Evolutionary conservation across 2,329 filamentous ascomycete genomes (phyloP).

Genomic region (Pseudocercospora eumusae): DNA sequence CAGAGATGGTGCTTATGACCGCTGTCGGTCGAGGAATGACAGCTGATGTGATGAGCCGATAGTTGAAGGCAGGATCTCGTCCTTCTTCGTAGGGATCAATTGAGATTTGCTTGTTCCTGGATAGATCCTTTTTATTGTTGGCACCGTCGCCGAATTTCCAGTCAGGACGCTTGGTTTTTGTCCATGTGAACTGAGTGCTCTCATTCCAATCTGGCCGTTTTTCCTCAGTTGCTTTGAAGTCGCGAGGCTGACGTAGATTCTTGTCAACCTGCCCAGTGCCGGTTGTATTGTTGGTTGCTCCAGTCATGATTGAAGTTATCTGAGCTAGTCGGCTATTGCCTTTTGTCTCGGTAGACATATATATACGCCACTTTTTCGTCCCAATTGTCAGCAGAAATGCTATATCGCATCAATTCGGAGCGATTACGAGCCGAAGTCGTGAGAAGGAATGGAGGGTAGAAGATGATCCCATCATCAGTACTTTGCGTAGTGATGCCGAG

Average conservation of each 20-base stretch:
- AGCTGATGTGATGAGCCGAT: conserved; percentile 82
- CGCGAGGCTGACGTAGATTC: conserved; percentile 64
- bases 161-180: conserved; percentile 60
- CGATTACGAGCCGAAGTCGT: neutral
- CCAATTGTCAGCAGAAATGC: neutral
- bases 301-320: conserved; percentile 9
- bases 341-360: neutral
- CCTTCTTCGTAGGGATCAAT: conserved; percentile 76
- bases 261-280: conserved; percentile 22
- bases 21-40: conserved; percentile 28
- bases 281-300: neutral
- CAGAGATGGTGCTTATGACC: conserved; percentile 25
- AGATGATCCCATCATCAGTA: neutral
- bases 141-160: conserved; percentile 67
- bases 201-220: conserved; percentile 62
- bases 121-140: conserved; percentile 53
- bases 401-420: neutral
- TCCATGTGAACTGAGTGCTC: conserved; percentile 54
- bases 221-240: conserved; percentile 70
- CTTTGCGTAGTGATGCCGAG: neutral
- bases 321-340: neutral
- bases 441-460: neutral
- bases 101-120: conserved; percentile 62
- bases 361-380: neutral
- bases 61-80: conserved; percentile 69